Evolutionary conservation across 2,329 filamentous ascomycete species (phyloP), one percentile per base, ranked within the genome.

Genomic region (Penicillium digitatum): DNA sequence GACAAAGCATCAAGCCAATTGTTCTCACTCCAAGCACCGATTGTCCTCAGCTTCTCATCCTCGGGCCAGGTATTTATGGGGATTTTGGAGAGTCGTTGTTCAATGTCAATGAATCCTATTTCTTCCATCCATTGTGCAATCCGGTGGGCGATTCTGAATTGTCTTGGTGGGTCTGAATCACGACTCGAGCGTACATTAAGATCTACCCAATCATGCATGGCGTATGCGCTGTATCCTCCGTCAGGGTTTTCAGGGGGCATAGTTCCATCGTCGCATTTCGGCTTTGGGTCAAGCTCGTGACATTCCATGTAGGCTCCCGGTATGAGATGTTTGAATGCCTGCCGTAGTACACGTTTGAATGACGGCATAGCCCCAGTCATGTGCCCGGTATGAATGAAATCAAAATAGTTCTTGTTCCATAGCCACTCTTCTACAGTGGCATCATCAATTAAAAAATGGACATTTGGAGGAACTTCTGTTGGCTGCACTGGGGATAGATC

Each of bases 381-480:
- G 62, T 83, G 74, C 42, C 81, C 78, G 2, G 81, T 78, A 69
- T 86, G 84, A 54, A 87, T 78, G 56, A 81, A 81, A 69, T 87
- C 83, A 62, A 86, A 78, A 60, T 77, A 64, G 52, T 77, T 62
- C 0, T 73, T 63, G 5, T 77, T 73, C 72, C 82, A 66, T 72
- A 81, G 73, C 83, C 83, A 85, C 52, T 87, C 80, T 1, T 78
- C 75, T 65, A 85, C 82, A 3, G 80, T 78, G 66, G 79, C 79
- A 64, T 91, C 87, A 66, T 90, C 87, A 43, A 92, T 81, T 57
- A 84, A 84, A 61, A 92, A 92, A 58, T 84, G 82, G 14, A 90
- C 86, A 59, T 92, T 92, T 18, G 82, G 81, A 0, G 88, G 87
- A 0, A 90, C 85, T 45, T 81, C 77, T 5, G 74, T 74, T 2